phyloP scores from a whole-genome alignment of 2,329 filamentous ascomycete species.

The Fusarium acutatum region DNA sequence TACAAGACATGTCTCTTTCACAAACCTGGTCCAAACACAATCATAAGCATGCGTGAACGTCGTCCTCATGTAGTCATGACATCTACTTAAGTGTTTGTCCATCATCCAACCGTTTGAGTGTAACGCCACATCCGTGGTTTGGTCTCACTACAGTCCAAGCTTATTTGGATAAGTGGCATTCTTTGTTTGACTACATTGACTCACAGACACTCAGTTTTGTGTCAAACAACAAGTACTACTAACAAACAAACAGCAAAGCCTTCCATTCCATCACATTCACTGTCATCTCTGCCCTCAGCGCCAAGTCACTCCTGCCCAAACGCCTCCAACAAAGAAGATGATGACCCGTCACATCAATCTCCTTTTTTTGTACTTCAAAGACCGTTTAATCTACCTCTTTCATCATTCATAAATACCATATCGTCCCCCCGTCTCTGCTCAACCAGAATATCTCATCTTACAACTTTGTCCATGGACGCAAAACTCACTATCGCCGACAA shows the following conservation, averaged over 20 bases:
- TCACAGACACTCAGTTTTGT: background rate
- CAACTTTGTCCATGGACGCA: background rate
- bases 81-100: background rate
- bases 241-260: background rate
- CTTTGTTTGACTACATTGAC: background rate
- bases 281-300: background rate
- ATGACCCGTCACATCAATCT: background rate
- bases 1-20: conserved; percentile 7
- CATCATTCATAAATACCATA: background rate
- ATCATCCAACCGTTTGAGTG: background rate
- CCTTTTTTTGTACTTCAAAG: background rate
- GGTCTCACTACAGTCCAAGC: background rate
- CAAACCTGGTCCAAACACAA: background rate
- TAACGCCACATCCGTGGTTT: background rate
- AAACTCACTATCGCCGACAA: conserved; percentile 11
- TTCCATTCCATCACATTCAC: background rate
- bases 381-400: background rate
- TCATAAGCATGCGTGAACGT: background rate
- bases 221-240: background rate
- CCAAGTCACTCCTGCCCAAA: background rate
- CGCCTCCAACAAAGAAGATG: background rate
- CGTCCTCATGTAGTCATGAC: background rate
- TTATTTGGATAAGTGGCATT: background rate
- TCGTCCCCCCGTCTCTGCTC: background rate
- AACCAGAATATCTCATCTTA: background rate